Evolutionary conservation across 768 basidiomycete genomes (phyloP), one percentile per base, ranked within the genome.

Genomic region (Wakefieldia striispora): DNA sequence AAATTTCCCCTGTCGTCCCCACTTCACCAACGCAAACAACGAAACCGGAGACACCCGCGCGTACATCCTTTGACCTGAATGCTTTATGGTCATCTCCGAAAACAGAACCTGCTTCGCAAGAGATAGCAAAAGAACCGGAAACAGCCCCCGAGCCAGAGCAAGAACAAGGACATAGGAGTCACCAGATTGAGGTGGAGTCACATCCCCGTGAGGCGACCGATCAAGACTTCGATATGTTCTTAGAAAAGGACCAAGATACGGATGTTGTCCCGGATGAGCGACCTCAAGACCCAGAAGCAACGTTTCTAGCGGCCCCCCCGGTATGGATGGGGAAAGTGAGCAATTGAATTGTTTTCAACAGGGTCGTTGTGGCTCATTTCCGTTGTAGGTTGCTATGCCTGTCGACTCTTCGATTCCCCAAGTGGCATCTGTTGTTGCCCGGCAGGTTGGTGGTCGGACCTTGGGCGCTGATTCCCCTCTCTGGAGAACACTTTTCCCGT

Each of bases 181-280:
- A 70, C 27, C 65, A 70, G 9, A 75, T 79, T 55, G 80, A 77
- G 59, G 68, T 69, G 35, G 75, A 73, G 23, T 31, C 54, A 50
- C 40, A 57, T 19, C 57, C 62, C 16, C 59, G 57, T 43, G 79
- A 76, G 51, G 76, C 83, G 10, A 82, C 83, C 45, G 91, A 91
- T 67, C 80, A 83, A 53, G 91, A 91, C 64, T 91, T 94, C 59
- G 91, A 92, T 57, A 88, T 91, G 83, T 85, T 91, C 60, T 69
- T 94, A 34, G 82, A 87, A 50, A 80, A 84, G 52, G 78, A 80
- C 14, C 66, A 74, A 24, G 73, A 76, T 1, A 53, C 58, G 14
- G 66, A 59, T 4, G 57, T 67, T 34, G 59, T 56, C 41, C 60
- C 43, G 45, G 57, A 39, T 14, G 48, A 53, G 38, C 57, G 50